Base-by-base conservation (phyloP, 345 rosid species). In the Geranium rotundifolium region DNA sequence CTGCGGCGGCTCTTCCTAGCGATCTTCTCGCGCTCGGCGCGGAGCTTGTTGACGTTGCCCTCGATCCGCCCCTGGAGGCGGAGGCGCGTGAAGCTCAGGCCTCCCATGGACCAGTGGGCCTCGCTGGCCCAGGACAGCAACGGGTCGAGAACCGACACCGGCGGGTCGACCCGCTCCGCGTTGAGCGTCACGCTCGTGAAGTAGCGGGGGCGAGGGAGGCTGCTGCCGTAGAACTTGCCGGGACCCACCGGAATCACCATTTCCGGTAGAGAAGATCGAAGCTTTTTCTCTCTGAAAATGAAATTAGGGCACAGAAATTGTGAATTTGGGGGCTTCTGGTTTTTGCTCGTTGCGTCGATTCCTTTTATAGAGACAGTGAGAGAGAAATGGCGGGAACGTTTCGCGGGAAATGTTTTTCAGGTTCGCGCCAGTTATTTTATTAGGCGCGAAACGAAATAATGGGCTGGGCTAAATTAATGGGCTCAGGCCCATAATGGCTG, bases 81-180 rank as follows among this genome's bases (percentile, higher is more conserved):
- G 69, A 92, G 86, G 54, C 95, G 98, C 57, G 74, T 69, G 84
- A 85, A 84, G 71, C 72, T 87, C 57, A 82, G 87, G 34, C 98
- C 98, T 15, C 98, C 98, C 98, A 92, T 92, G 58, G 97, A 84
- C 98, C 98, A 92, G 80, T 92, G 98, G 9, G 98, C 98, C 54
- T 89, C 98, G 30, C 64, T 54, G 0, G 98, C 98, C 98, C 98
- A 92, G 0, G 95, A 73, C 10, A 87, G 89, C 2, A 92, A 73
- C 12, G 98, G 90, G 60, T 87, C 98, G 34, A 80, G 75, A 41
- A 89, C 88, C 1, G 90, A 56, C 0, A 66, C 62, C 0, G 98
- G 98, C 3, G 97, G 96, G 62, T 88, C 93, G 0, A 89, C 82
- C 1, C 98, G 84, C 16, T 65, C 80, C 5, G 70, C 0, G 64